Evolutionary conservation across 305 asterid species (phyloP), one percentile per base, ranked within the genome.

Genomic region (Fraxinus albicans): DNA sequence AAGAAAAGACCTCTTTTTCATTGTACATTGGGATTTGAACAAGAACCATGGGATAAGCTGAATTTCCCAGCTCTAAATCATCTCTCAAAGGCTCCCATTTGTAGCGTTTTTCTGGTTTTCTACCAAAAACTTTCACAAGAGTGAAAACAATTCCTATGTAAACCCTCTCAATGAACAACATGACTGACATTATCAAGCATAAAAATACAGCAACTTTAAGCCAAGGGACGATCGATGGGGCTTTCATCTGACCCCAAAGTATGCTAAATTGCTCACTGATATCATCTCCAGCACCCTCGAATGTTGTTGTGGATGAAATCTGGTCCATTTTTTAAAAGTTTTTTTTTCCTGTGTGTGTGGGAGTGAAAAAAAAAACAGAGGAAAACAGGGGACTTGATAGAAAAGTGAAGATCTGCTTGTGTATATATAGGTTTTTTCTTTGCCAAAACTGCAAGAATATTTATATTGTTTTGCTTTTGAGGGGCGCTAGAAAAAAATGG

Each of bases 1-100:
- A 3, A 47, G 19, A 47, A 47, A 15, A 47, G 2, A 92, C 97
- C 95, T 93, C 97, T 89, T 80, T 91, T 73, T 93, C 97, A 47
- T 93, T 93, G 89, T 83, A 93, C 97, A 93, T 93, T 23, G 97
- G 97, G 53, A 93, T 89, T 87, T 93, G 97, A 58, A 93, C 96
- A 77, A 93, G 97, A 76, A 93, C 90, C 90, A 85, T 85, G 4
- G 96, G 97, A 70, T 90, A 91, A 69, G 88, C 85, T 5, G 91
- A 87, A 86, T 91, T 90, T 2, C 94, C 95, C 8, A 84, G 84
- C 90, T 93, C 97, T 83, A 88, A 75, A 78, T 92, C 95, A 27
- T 91, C 94, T 34, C 87, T 89, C 33, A 90, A 69, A 0, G 97
- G 86, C 86, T 93, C 94, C 94, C 94, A 89, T 84, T 89, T 89